Base-by-base conservation (phyloP, 1,284 basidiomycete species). In the Rhodotorula sp. region DNA sequence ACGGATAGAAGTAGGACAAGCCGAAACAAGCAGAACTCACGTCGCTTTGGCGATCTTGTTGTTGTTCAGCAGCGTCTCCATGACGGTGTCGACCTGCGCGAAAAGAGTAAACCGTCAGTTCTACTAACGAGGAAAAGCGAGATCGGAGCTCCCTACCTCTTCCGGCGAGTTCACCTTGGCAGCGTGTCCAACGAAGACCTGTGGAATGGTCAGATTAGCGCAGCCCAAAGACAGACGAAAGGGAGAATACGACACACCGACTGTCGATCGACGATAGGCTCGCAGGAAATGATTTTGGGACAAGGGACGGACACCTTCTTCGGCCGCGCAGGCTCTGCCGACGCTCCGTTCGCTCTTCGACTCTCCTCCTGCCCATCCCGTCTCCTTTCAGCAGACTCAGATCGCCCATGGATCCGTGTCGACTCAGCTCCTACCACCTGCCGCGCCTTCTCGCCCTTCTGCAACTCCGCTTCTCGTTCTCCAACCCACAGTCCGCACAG, bases 141-240 rank as follows among this genome's bases (percentile, higher is more conserved):
- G 30, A 54, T 8, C 15, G 55, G 47, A 24, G 5, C 1, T 4
- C 20, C 59, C 6, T 16, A 70, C 65, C 61, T 73, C 63, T 4
- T 67, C 69, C 10, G 64, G 50, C 13, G 68, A 70, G 15, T 52
- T 34, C 9, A 75, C 71, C 31, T 37, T 52, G 1, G 73, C 73
- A 1, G 51, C 60, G 34, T 75, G 73, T 0, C 71, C 73, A 4
- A 75, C 68, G 18, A 75, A 75, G 3, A 72, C 64, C 72, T 71
- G 55, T 5, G 22, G 16, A 15, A 10, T 20, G 15, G 28, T 20
- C 10, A 22, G 18, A n/a, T 28, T 4, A 30, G 24, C 2, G 30
- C 16, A 51, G 31, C 4, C n/a, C 52, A 4, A 10, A 1, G 24
- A 26, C 7, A 13, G 47, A 11, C 24, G 2, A 20, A n/a, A 5